Percentiles rank a stretch among this genome's conserved stretches.
Conservation (phyloP, 345 rosid genomes). For the Salix dunnii region DNA sequence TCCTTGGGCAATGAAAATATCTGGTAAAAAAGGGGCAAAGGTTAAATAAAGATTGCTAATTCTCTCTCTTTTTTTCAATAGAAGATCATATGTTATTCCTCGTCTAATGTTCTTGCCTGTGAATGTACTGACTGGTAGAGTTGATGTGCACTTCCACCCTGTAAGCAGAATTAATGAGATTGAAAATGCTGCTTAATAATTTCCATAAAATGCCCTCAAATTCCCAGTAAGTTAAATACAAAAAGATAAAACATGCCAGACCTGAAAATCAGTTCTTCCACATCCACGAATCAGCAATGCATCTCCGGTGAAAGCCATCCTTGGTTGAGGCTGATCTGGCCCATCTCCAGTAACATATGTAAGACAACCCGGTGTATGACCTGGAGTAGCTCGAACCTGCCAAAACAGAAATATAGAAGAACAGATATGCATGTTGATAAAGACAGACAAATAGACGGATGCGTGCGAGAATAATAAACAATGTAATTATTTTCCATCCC, state of each 20-base stretch:
- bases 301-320: constrained; percentile 96
- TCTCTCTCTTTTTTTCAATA: background rate
- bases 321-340: constrained; percentile 71
- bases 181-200: background rate
- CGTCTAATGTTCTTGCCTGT: constrained; percentile 50
- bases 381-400: constrained; percentile 89
- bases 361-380: constrained; percentile 88
- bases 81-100: background rate
- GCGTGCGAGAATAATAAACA: background rate
- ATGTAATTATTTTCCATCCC: background rate
- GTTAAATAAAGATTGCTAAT: background rate
- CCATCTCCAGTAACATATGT: constrained; percentile 92
- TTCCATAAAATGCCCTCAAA: background rate
- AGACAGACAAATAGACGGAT: background rate
- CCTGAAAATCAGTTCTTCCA: constrained; percentile 99
- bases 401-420: background rate
- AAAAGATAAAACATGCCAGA: constrained; percentile 12
- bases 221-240: background rate
- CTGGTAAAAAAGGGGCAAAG: constrained; percentile 29
- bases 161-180: constrained; percentile 10
- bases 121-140: constrained; percentile 90
- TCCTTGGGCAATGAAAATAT: constrained; percentile 83
- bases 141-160: constrained; percentile 86
- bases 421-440: background rate
- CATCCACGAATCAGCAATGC: constrained; percentile 86